Percentiles rank a stretch among this genome's conserved stretches.
Conservation (phyloP, 1,284 basidiomycete species). For the Pyrrhoderma lamaoense region DNA sequence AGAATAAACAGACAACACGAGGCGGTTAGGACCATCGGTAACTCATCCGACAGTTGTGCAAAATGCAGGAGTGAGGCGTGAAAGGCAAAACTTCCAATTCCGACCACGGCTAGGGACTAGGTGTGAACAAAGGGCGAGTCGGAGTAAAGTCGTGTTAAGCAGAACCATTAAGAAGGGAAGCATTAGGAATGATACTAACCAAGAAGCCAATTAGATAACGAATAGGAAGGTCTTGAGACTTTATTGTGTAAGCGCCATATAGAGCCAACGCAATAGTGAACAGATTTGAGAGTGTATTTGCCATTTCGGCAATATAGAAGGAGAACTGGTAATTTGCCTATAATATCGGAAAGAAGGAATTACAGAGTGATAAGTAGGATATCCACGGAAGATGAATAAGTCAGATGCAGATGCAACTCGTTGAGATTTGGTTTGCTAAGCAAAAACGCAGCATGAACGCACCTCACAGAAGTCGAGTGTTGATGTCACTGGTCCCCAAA, state of each 20-base stretch:
- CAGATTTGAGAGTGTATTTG: conserved; percentile 58
- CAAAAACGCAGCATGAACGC: conserved; percentile 15
- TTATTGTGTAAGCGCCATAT: conserved; percentile 35
- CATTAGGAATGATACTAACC: conserved; percentile 30
- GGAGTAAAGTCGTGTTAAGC: background rate
- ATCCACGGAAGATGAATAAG: conserved; percentile 1
- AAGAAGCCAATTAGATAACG: conserved; percentile 46
- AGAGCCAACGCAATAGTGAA: conserved; percentile 45
- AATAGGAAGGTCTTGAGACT: conserved; percentile 37
- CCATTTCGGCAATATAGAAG: conserved; percentile 58
- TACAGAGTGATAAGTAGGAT: background rate
- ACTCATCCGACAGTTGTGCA: conserved; percentile 62
- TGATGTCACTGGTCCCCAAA: conserved; percentile 58
- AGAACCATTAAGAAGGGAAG: background rate
- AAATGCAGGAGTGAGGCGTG: conserved; percentile 63
- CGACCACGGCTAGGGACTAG: conserved; percentile 54
- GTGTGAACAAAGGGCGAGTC: background rate
- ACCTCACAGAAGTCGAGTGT: conserved; percentile 71
- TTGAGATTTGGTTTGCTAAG: background rate
- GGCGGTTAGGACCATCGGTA: conserved; percentile 62
- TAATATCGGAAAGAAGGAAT: conserved; percentile 6
- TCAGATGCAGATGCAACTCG: background rate
- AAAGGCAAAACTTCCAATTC: conserved; percentile 59
- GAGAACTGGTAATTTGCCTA: conserved; percentile 68
- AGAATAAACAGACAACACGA: conserved; percentile 47